Base-by-base conservation (phyloP, 2,329 filamentous ascomycete species). In the Penicillium sp. region DNA sequence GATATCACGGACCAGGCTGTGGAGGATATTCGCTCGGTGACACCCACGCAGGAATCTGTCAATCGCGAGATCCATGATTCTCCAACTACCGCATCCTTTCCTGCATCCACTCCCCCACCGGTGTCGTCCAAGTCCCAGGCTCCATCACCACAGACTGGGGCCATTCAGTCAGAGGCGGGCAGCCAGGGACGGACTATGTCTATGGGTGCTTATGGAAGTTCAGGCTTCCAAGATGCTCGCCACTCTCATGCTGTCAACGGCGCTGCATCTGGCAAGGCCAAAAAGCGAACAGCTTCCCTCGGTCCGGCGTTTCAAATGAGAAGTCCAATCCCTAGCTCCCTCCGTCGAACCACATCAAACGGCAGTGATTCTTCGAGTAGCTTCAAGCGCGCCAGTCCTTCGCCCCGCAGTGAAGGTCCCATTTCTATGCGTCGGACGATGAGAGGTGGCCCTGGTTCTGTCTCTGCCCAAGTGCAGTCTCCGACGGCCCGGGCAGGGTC, bases 361-460 rank as follows among this genome's bases (percentile, higher is more conserved):
- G 83, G 79, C 23, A 88, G 85, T 59, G 84, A 87, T 57, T 75
- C 72, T 3, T 70, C 71, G 36, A 95, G 87, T 69, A 95, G 88
- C 64, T 95, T 95, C 72, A 85, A 80, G 61, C 84, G 87, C 23
- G 69, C 74, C 35, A 77, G 79, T 50, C 70, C 77, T 29, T 63
- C 71, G 42, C 63, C 66, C 5, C 68, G 69, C 32, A 68, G 74
- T 35, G 75, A 75, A 0, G 71, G 72, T 3, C 61, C 69, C 20
- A 78, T 81, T 43, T 77, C 73, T 1, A 87, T 95, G 74, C 83
- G 84, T 47, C 78, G 75, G 42, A 88, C 86, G 1, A 87, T 95
- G 86, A 79, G 89, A 49, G 70, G 69, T 22, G 63, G 68, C 22
- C 63, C 72, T 16, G 65, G 69, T 13, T 55, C 63, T 7, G 65